Evolutionary conservation across 805 yeast genomes (phyloP), one percentile per base, ranked within the genome.

Genomic region (Starmerella etchellsii): DNA sequence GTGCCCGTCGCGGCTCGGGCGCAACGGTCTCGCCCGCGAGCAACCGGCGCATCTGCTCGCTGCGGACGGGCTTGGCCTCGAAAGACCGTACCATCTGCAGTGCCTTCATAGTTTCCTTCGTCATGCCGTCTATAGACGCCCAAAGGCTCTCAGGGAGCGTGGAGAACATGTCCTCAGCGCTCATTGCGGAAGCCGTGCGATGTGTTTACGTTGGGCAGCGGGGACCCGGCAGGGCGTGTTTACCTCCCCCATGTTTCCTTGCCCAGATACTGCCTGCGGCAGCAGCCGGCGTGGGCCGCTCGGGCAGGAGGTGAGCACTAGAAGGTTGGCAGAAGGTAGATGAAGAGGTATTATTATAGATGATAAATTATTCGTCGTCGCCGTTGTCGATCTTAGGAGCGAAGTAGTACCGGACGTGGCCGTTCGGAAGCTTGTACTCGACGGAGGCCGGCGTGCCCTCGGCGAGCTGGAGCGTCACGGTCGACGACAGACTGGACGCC

Each of bases 391-490:
- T 84, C 71, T 91, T 88, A 45, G 98, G 98, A 54, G 98, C 98
- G 62, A 91, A 73, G 73, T 82, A 91, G 74, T 81, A 91, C 61
- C 95, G 79, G 61, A 91, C 69, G 64, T 83, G 82, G 40, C 98
- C 98, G 62, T 88, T 81, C 48, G 84, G 78, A 58, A 91, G 69
- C 63, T 79, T 80, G 67, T 79, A 91, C 66, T 88, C 96, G 58
- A 91, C 84, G 61, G 85, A 67, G 31, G 96, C 94, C 26, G 98
- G 98, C 14, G 91, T 78, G 59, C 81, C 84, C 56, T 81, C 88
- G 16, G 94, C 81, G 57, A 91, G 72, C 63, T 83, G 81, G 50
- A 91, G 71, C 31, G 91, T 81, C 46, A 88, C 87, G 32, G 78
- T 69, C 34, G 71, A 64, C 1, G 95, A 71, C 51, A 91, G 71